Evolutionary conservation across 176 grass and related monocot species (phyloP).

Genomic region (Zizania latifolia): DNA sequence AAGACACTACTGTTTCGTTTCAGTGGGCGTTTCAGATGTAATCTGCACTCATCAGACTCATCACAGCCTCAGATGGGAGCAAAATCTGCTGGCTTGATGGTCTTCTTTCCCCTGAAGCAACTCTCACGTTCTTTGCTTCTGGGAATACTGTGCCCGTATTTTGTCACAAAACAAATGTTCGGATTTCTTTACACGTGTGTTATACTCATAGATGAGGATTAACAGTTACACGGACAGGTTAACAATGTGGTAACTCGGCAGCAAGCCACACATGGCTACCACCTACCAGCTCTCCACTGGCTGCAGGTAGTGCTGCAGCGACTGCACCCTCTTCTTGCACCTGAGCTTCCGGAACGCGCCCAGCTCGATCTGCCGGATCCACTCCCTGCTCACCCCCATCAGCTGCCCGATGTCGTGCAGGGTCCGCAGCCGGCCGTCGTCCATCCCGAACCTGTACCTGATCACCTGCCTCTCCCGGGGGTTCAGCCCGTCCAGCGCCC

Average conservation of each 20-base stretch:
- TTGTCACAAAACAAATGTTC: slow-evolving; percentile 18
- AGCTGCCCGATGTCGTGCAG: slow-evolving; percentile 71
- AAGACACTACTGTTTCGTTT: background rate
- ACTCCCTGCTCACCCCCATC: slow-evolving; percentile 78
- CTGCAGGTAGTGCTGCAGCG: slow-evolving; percentile 56
- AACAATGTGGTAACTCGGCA: too few species aligned
- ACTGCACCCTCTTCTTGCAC: slow-evolving; percentile 53
- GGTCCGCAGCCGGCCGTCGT: slow-evolving; percentile 56
- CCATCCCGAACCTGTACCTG: slow-evolving; percentile 69
- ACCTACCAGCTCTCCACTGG: slow-evolving; percentile 50
- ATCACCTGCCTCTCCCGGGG: slow-evolving; percentile 61
- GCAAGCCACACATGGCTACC: too few species aligned
- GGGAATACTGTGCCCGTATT: background rate
- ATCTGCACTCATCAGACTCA: background rate
- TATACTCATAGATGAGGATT: too few species aligned
- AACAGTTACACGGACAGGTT: background rate
- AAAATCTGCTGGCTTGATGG: background rate
- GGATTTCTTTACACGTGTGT: background rate
- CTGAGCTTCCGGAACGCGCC: slow-evolving; percentile 80
- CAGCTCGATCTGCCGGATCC: slow-evolving; percentile 78
- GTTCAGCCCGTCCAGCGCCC: slow-evolving; percentile 58
- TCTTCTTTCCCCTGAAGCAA: background rate
- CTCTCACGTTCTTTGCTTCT: background rate
- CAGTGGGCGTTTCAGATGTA: background rate
- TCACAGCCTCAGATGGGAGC: background rate